Evolutionary conservation across 2,329 filamentous ascomycete species (phyloP), one percentile per base, ranked within the genome.

Genomic region (Diaporthe helianthi): DNA sequence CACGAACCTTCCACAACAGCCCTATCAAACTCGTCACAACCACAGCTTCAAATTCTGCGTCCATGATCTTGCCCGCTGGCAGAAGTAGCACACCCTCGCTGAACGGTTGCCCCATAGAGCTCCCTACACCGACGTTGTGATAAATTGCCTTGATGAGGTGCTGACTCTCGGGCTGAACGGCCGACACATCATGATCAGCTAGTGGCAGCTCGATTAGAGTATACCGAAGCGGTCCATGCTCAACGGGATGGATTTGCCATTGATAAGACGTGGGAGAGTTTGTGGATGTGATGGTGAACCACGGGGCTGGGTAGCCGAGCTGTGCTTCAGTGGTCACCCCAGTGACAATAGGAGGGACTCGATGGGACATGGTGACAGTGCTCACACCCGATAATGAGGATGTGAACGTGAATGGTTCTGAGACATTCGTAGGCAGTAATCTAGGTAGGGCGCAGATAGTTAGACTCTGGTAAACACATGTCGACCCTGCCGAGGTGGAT

Each of bases 211-310:
- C 24, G 36, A 66, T 22, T 36, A 66, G 64, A 4, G 33, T 53
- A 31, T 66, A 66, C 8, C 22, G 49, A 2, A 52, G 29, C 33
- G 49, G 36, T 4, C 49, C 64, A 15, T 55, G n/a, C 22, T 66
- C 49, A 12, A 38, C 10, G 6, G 64, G 64, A 6, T 66, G 49
- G n/a, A 66, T 44, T 19, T 55, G 49, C 64, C 64, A 58, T 49
- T 66, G 49, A 29, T 60, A 29, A 13, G 36, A 29, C 2, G 36
- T 8, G 5, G 54, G 2, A 4, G 22, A 29, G 8, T 60, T 24
- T 8, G 36, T 29, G 24, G 38, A 46, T 4, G 24, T 60, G 13
- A 46, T 13, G 17, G 22, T 44, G 38, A 60, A 44, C 54, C 36
- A 60, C 4, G 38, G 24, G 17, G 24, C 9, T 13, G 36, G 24